Base-by-base conservation (phyloP, 2,329 filamentous ascomycete species). In the Pseudopithomyces maydicus region DNA sequence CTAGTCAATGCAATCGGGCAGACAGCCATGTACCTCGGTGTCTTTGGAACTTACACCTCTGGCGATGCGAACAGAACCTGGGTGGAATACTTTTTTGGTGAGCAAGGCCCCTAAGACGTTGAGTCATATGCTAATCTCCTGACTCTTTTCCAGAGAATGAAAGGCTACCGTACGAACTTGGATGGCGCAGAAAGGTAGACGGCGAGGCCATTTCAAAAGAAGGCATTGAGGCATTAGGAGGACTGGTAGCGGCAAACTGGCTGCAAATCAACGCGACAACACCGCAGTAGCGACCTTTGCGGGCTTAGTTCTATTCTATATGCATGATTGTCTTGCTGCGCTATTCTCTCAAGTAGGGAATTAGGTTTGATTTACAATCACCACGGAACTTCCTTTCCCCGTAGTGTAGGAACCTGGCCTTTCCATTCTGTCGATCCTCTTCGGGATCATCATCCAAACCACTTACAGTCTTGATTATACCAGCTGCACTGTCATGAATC, bases 341-440 rank as follows among this genome's bases (percentile, higher is more conserved):
- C 5, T 17, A 14, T 17, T 14, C 35, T 17, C 12, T 5, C 14
- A 11, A 38, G 4, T 14, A 5, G 4, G 5, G 35, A 14, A 15
- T 38, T 6, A 17, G 12, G 35, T 29, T 29, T 29, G 26, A 5
- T 29, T 29, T 8, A 29, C 26, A 17, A 29, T 54, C 33, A 59
- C 57, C 57, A 59, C n/a, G 57, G 54, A 11, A 59, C 44, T 17
- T 56, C 50, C 17, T 57, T 33, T 10, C 57, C 57, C 17, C 15
- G 42, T 51, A 59, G 35, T 52, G 41, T 14, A 43, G 17, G 32
- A 54, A 59, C 22, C 54, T 54, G 5, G 50, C 57, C 29, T 43
- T 36, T 19, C 57, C 54, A 19, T 14, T 33, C 17, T 54, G 32
- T 12, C 23, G 32, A 41, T 59, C 54, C 6, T 12, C 54, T n/a